Percentiles rank a stretch among this genome's conserved stretches.
These are phyloP conservation scores for Phyllostachys edulis DNA, from an alignment of 176 grass and related monocot species.

Conservation along the genomic window DNA sequence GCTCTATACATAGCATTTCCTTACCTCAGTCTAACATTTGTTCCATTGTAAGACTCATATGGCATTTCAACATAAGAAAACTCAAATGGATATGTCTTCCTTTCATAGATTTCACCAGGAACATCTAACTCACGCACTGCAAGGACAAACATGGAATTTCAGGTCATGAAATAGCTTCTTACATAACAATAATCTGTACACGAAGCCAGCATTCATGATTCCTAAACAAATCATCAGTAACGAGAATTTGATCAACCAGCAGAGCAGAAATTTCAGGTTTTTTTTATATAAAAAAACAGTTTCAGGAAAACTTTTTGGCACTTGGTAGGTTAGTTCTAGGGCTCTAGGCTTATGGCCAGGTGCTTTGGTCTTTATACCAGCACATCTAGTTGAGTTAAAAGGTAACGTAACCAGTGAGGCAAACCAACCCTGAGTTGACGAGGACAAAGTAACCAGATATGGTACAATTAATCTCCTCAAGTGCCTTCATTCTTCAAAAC, in stretches of 20 bases:
- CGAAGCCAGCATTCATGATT: too few species aligned
- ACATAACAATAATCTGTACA: not conserved
- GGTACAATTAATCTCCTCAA: not conserved
- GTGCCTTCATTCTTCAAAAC: not conserved
- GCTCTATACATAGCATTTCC: not conserved
- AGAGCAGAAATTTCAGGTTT: not conserved
- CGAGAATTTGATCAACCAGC: not conserved
- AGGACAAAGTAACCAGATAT: not conserved
- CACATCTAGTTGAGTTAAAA: not conserved
- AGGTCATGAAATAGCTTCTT: constrained; percentile 10
- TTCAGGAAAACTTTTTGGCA: not conserved
- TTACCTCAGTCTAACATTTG: constrained; percentile 85
- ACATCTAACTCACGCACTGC: constrained; percentile 86
- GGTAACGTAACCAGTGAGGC: not conserved
- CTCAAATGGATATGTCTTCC: constrained; percentile 77
- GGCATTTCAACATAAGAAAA: constrained; percentile 95
- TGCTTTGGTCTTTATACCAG: not conserved
- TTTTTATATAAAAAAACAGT: too few species aligned
- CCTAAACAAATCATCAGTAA: not conserved
- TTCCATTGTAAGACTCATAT: constrained; percentile 86
- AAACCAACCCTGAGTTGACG: not conserved
- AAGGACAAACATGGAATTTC: constrained; percentile 2
- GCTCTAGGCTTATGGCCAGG: not conserved
- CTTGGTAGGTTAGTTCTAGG: not conserved
- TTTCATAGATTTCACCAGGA: constrained; percentile 92